A percentile compares a stretch with the other conserved stretches of the same genome.
phyloP scores from a whole-genome alignment of 371 early-diverging fungal species.

The Chytridium lagenaria region DNA sequence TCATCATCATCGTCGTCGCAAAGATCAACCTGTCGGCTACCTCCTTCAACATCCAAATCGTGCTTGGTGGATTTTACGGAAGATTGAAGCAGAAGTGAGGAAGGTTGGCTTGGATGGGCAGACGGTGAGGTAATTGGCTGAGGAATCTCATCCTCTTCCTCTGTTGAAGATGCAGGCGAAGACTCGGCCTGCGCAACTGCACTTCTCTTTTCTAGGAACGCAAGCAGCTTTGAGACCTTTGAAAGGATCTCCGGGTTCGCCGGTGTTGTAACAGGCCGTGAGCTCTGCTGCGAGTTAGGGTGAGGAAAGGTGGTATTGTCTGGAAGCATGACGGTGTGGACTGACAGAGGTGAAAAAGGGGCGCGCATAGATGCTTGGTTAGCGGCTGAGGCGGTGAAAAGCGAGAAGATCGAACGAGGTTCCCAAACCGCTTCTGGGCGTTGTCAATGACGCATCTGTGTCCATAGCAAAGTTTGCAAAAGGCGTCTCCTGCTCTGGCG shows the following conservation, averaged over 20 bases:
- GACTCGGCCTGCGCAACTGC: background rate
- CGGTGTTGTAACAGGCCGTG: background rate
- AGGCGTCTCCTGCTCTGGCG: constrained; percentile 12
- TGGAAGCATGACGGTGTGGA: constrained; percentile 15
- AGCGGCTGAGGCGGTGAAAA: constrained; percentile 13
- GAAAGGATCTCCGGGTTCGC: background rate
- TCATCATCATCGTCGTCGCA: background rate
- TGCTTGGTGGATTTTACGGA: background rate
- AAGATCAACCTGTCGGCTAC: background rate
- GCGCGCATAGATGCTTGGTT: background rate
- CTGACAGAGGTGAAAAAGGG: constrained; percentile 5
- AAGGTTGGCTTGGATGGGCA: background rate
- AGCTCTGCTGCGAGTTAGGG: background rate
- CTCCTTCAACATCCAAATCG: background rate
- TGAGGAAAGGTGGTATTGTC: background rate
- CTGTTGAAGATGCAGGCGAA: background rate
- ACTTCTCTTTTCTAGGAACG: constrained; percentile 3
- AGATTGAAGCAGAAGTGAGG: background rate
- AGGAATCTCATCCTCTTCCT: background rate
- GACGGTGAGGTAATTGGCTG: background rate
- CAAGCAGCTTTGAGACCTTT: constrained; percentile 1
- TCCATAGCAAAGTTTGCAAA: background rate
- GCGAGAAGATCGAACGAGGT: constrained; percentile 4
- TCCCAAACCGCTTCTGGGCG: background rate
- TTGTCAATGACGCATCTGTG: background rate